Conservation (phyloP, 495 filamentous ascomycete genomes). For the Pseudoneurospora amorphoporcata region DNA sequence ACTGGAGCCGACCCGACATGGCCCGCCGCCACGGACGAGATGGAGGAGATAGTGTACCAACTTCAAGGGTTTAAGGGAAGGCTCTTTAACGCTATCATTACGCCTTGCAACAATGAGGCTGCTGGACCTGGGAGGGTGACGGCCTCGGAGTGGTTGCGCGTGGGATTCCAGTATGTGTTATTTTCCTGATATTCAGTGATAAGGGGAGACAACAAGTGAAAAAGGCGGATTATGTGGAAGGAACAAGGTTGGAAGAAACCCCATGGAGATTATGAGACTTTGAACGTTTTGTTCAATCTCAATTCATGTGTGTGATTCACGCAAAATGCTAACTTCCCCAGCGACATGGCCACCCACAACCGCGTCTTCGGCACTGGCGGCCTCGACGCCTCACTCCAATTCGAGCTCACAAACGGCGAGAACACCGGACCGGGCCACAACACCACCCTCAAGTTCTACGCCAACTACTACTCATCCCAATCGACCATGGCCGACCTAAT, state of each 20-base stretch:
- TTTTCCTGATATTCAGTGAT: background rate
- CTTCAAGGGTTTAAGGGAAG: conserved; percentile 42
- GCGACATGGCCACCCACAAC: conserved; percentile 49
- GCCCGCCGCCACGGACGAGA: conserved; percentile 48
- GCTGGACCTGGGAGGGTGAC: conserved; percentile 44
- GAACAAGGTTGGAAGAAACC: background rate
- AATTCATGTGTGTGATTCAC: background rate
- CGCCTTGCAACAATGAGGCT: conserved; percentile 46
- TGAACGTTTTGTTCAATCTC: background rate
- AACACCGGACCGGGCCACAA: conserved; percentile 50
- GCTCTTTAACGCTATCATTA: conserved; percentile 45
- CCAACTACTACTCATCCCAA: conserved; percentile 40
- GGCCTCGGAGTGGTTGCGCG: conserved; percentile 51
- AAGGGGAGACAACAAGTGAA: background rate
- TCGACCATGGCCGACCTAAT: conserved; percentile 48
- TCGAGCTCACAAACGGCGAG: conserved; percentile 44
- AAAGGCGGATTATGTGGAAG: background rate
- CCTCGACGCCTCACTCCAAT: conserved; percentile 50
- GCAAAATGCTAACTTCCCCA: conserved; percentile 3
- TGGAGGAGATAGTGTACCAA: conserved; percentile 54
- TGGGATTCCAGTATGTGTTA: conserved; percentile 42
- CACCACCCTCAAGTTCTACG: conserved; percentile 44
- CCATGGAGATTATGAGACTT: background rate
- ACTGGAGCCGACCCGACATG: conserved; percentile 44
- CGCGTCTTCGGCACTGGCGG: conserved; percentile 40